phyloP scores from a whole-genome alignment of 2,329 filamentous ascomycete genomes.

The Neobulgaria alba region DNA sequence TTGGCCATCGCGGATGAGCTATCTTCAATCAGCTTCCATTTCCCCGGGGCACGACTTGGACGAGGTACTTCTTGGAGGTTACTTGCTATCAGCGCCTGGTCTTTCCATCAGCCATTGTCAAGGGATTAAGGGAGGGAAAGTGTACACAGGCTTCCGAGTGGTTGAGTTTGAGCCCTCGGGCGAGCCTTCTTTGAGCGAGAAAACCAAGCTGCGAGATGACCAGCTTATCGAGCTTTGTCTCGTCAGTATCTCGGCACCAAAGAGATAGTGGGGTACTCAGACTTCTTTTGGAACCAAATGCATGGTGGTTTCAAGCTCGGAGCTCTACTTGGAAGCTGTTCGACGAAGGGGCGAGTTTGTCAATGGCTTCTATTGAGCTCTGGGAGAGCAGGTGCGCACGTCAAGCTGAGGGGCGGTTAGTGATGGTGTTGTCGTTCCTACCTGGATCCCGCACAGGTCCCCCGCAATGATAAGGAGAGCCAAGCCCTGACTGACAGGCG shows the following conservation, averaged over 20 bases:
- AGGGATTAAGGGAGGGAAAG: background rate
- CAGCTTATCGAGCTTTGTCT: conserved; percentile 81
- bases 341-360: too few species aligned
- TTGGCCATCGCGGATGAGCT: conserved; percentile 91
- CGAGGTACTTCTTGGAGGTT: conserved; percentile 71
- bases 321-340: too few species aligned
- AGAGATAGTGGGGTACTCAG: background rate
- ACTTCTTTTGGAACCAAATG: conserved; percentile 43
- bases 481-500: too few species aligned
- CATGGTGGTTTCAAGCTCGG: too few species aligned
- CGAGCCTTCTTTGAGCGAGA: conserved; percentile 79
- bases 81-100: conserved; percentile 69
- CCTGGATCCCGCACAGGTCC: too few species aligned
- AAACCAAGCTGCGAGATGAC: conserved; percentile 81
- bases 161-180: conserved; percentile 80
- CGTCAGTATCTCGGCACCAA: conserved; percentile 1
- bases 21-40: conserved; percentile 10
- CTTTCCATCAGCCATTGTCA: conserved; percentile 6
- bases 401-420: too few species aligned
- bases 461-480: too few species aligned
- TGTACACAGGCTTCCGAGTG: conserved; percentile 76
- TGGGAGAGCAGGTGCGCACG: too few species aligned
- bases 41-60: background rate
- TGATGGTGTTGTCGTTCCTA: too few species aligned
- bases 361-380: too few species aligned